These are phyloP conservation scores for Aspergillus hancockii DNA, from an alignment of 495 filamentous ascomycete genomes.

Conservation along the genomic window DNA sequence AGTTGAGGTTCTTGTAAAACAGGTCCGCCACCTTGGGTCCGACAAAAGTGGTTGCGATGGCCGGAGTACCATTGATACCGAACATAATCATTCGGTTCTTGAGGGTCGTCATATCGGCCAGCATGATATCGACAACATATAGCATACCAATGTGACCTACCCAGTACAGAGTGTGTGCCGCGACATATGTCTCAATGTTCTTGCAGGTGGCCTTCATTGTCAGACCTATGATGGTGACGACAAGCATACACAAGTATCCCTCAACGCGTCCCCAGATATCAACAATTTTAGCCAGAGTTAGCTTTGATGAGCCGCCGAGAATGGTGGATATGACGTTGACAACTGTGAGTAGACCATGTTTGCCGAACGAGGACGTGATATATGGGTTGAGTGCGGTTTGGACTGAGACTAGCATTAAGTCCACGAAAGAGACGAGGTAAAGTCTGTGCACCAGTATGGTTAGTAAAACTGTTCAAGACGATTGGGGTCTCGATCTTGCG, in stretches of 20 bases:
- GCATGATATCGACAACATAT: conserved; percentile 56
- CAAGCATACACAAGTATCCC: neutral
- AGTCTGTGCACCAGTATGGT: neutral
- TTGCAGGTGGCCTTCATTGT: conserved; percentile 44
- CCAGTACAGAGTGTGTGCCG: conserved; percentile 46
- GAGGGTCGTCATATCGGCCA: conserved; percentile 60
- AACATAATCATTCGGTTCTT: conserved; percentile 57
- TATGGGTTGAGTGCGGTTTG: conserved; percentile 5
- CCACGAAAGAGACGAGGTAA: neutral
- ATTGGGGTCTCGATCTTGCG: too few species aligned
- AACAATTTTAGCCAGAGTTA: conserved; percentile 61
- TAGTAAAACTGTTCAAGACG: too few species aligned
- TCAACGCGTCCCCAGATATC: conserved; percentile 57
- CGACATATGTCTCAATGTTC: conserved; percentile 41
- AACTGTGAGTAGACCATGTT: conserved; percentile 25
- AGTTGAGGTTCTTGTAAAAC: conserved; percentile 32
- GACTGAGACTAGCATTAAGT: neutral
- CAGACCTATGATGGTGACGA: conserved; percentile 30
- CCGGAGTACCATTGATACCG: conserved; percentile 56
- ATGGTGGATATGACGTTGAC: conserved; percentile 21
- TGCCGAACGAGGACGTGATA: conserved; percentile 18
- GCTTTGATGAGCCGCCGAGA: conserved; percentile 51
- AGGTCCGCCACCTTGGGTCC: conserved; percentile 19
- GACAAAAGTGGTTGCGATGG: conserved; percentile 50
- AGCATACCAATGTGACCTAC: conserved; percentile 54